These are phyloP conservation scores for Colletotrichum salicis DNA, from an alignment of 2,329 filamentous ascomycete species.

Conservation along the genomic window DNA sequence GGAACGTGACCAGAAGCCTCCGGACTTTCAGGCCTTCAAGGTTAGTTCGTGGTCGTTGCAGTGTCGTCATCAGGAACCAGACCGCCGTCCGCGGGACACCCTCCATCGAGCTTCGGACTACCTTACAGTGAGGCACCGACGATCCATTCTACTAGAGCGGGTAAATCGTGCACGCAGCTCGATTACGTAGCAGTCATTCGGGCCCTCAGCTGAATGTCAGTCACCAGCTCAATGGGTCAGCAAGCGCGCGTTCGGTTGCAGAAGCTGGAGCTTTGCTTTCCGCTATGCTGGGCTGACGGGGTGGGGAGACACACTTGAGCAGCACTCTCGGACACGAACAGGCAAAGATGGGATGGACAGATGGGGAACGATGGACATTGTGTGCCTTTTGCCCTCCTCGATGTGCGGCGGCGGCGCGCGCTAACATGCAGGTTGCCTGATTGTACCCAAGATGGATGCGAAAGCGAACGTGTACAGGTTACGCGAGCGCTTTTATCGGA, in stretches of 20 bases:
- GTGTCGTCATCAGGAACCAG: slow-evolving; percentile 30
- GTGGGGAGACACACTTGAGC: neutral
- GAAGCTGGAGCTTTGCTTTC: slow-evolving; percentile 18
- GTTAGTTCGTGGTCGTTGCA: neutral
- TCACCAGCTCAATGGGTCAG: slow-evolving; percentile 30
- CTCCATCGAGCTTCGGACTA: slow-evolving; percentile 5
- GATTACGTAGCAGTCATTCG: slow-evolving; percentile 35
- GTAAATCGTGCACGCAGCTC: slow-evolving; percentile 1
- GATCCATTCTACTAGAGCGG: slow-evolving; percentile 24
- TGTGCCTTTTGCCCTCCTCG: slow-evolving; percentile 4
- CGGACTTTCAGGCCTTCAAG: slow-evolving; percentile 30
- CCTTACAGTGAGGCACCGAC: slow-evolving; percentile 17
- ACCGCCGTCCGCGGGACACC: neutral
- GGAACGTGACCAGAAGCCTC: slow-evolving; percentile 9
- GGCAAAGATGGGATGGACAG: slow-evolving; percentile 18
- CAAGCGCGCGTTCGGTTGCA: slow-evolving; percentile 10
- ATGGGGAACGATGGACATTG: slow-evolving; percentile 10
- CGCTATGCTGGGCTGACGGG: slow-evolving; percentile 10
- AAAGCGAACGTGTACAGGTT: slow-evolving; percentile 25
- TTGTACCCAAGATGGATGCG: slow-evolving; percentile 21
- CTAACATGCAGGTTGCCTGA: slow-evolving; percentile 21
- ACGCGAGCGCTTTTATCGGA: slow-evolving; percentile 21
- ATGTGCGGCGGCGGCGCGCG: slow-evolving; percentile 9
- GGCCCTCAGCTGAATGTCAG: slow-evolving; percentile 23
- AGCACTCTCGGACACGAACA: slow-evolving; percentile 7